phyloP scores from a whole-genome alignment of 441 rosid genomes.

The Populus hybrid region DNA sequence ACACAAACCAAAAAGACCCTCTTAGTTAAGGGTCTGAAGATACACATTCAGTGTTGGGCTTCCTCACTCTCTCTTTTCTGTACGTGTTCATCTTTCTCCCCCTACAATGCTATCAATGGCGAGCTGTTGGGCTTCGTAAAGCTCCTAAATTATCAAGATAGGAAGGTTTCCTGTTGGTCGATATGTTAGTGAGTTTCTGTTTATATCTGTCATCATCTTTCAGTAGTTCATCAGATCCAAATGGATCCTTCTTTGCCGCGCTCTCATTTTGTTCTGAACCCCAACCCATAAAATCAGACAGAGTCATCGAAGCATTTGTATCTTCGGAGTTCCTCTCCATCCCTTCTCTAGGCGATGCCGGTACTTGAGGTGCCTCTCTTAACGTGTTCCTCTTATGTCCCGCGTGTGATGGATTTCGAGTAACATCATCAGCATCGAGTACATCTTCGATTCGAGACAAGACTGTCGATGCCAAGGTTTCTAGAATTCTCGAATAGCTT shows the following conservation, averaged over 20 bases:
- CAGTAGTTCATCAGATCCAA: constrained; percentile 23
- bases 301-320: constrained; percentile 38
- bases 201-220: constrained; percentile 37
- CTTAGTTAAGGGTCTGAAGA: constrained; percentile 1
- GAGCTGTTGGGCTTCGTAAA: constrained; percentile 72
- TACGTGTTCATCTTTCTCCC: constrained; percentile 11
- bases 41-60: constrained; percentile 9
- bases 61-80: constrained; percentile 3
- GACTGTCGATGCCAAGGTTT: constrained; percentile 86
- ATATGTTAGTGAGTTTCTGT: constrained; percentile 38
- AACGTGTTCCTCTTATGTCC: constrained; percentile 26
- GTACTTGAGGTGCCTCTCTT: constrained; percentile 20
- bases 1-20: constrained; percentile 11
- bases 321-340: constrained; percentile 24
- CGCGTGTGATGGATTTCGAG: constrained; percentile 55
- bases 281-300: constrained; percentile 93
- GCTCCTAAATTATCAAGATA: constrained; percentile 76
- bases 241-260: constrained; percentile 34
- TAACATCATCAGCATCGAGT: constrained; percentile 57
- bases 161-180: constrained; percentile 53
- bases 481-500: constrained; percentile 91
- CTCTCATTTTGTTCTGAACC: constrained; percentile 37
- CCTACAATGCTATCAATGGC: constrained; percentile 43
- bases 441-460: constrained; percentile 88
- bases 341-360: constrained; percentile 19